Conservation (phyloP, 2,329 filamentous ascomycete species). For the Phaeomoniella chlamydospora region DNA sequence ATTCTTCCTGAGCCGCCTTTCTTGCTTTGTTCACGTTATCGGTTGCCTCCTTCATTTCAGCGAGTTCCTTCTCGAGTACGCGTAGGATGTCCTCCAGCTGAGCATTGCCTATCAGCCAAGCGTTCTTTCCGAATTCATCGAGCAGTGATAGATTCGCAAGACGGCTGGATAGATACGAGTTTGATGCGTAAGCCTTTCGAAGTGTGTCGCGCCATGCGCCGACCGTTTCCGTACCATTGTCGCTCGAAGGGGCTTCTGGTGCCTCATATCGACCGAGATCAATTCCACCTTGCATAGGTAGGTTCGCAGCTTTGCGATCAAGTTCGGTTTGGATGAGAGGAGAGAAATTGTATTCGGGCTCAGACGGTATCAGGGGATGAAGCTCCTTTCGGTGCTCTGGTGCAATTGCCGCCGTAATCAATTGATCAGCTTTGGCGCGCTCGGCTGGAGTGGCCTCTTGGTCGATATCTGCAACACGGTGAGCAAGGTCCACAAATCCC, state of each 20-base stretch:
- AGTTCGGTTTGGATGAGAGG: constrained; percentile 55
- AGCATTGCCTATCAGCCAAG: constrained; percentile 78
- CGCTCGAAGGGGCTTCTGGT: constrained; percentile 40
- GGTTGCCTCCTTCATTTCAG: constrained; percentile 49
- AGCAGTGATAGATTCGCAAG: constrained; percentile 56
- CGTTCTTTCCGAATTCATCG: constrained; percentile 71
- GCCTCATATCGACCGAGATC: constrained; percentile 75
- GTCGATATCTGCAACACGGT: constrained; percentile 79
- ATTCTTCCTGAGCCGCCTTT: constrained; percentile 54
- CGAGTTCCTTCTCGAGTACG: constrained; percentile 60
- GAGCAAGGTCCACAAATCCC: too few relatives aligned
- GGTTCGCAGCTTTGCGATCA: constrained; percentile 45
- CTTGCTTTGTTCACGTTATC: constrained; percentile 61
- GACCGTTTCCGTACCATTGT: constrained; percentile 14
- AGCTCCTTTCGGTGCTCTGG: constrained; percentile 31
- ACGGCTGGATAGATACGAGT: constrained; percentile 41
- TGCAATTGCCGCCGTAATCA: constrained; percentile 54
- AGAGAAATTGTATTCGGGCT: constrained; percentile 43
- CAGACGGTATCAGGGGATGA: constrained; percentile 45
- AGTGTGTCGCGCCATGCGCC: constrained; percentile 36
- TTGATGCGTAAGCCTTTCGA: constrained; percentile 41
- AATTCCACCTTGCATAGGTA: constrained; percentile 48
- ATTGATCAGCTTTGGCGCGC: constrained; percentile 51
- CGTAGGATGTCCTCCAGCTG: constrained; percentile 60
- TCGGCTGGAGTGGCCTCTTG: constrained; percentile 45